Conservation (phyloP, 1,284 basidiomycete species). For the Cutaneotrichosporon cyanovorans region DNA sequence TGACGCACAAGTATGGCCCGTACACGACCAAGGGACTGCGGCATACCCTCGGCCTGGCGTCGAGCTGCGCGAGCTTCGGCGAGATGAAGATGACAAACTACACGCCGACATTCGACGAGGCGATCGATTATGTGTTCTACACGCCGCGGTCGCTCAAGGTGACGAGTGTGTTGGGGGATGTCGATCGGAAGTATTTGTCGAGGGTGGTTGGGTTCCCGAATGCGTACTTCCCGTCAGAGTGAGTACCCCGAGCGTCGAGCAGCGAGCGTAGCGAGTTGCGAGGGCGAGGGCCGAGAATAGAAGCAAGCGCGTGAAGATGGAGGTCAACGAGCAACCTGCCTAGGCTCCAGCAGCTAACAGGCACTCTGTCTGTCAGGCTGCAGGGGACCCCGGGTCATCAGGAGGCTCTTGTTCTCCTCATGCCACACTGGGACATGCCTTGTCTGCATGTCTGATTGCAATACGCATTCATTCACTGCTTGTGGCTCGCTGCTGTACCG, state of each 20-base stretch:
- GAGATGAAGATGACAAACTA: conserved; percentile 83
- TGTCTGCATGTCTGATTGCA: too few relatives aligned
- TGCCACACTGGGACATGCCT: too few relatives aligned
- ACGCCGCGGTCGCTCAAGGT: conserved; percentile 69
- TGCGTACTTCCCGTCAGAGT: conserved; percentile 92
- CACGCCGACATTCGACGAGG: conserved; percentile 73
- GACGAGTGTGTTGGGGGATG: conserved; percentile 77
- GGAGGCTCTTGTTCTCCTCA: too few relatives aligned
- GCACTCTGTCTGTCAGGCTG: neutral
- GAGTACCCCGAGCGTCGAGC: conserved; percentile 47
- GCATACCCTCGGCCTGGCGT: conserved; percentile 75
- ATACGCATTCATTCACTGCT: too few relatives aligned
- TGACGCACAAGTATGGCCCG: conserved; percentile 81
- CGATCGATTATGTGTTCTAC: conserved; percentile 94
- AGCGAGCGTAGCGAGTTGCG: too few relatives aligned
- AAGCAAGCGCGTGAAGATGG: too few relatives aligned
- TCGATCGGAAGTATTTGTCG: conserved; percentile 77
- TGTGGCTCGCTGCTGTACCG: too few relatives aligned
- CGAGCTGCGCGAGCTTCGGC: conserved; percentile 64
- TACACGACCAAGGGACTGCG: conserved; percentile 85
- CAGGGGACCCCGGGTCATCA: too few relatives aligned
- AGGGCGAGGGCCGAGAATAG: neutral
- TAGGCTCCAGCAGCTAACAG: too few relatives aligned
- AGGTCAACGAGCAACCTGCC: too few relatives aligned
- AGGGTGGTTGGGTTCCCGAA: conserved; percentile 96